Evolutionary conservation across 169 alveolate genomes (phyloP).

Genomic region (Plasmodium gallinaceum): DNA sequence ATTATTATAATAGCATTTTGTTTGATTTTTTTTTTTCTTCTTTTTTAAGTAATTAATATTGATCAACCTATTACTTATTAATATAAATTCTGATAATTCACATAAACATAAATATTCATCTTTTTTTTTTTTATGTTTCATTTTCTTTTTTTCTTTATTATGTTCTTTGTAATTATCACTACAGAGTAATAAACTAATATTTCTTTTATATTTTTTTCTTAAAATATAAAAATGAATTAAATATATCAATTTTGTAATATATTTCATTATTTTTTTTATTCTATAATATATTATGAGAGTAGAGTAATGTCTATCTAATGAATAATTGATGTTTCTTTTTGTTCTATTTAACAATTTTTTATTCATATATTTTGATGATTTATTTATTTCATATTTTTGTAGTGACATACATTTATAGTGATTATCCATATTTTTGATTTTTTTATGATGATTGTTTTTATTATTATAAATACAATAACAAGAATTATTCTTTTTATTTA

Average conservation of each 20-base stretch:
- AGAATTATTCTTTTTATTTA: no score
- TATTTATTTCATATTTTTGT: background rate
- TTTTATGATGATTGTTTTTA: background rate
- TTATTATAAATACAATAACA: no score
- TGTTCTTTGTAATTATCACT: background rate
- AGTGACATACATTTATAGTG: slow-evolving; percentile 11
- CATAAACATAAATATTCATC: background rate
- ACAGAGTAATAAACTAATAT: no score
- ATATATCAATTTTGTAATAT: slow-evolving; percentile 15
- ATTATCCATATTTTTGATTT: background rate
- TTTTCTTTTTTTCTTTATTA: background rate
- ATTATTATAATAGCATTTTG: slow-evolving; percentile 10
- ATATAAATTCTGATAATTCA: background rate
- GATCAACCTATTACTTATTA: slow-evolving; percentile 1
- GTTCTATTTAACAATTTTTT: slow-evolving; percentile 12
- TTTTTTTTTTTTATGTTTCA: slow-evolving; percentile 7
- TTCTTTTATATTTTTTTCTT: slow-evolving; percentile 5
- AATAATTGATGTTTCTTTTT: slow-evolving; percentile 21
- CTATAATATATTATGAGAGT: slow-evolving; percentile 11
- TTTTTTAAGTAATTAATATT: slow-evolving; percentile 8
- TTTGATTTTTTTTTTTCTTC: slow-evolving; percentile 7
- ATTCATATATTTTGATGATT: background rate
- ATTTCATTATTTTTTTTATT: slow-evolving; percentile 31
- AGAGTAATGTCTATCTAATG: slow-evolving; percentile 15
- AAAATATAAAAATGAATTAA: slow-evolving; percentile 33